These are phyloP conservation scores for Paracoccidioides lutzii DNA, from an alignment of 2,329 filamentous ascomycete genomes.

Conservation along the genomic window DNA sequence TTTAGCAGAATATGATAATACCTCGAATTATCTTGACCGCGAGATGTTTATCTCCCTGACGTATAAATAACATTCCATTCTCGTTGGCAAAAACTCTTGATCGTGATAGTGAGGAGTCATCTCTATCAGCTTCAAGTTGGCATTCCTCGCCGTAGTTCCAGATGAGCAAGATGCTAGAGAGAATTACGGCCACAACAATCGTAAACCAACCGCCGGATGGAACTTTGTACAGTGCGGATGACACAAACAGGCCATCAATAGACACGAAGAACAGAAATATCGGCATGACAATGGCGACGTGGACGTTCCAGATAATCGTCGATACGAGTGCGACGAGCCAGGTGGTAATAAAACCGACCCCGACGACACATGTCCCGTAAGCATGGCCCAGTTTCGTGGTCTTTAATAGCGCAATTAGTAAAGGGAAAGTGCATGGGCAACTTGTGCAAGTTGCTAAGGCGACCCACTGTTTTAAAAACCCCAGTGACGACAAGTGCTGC, in stretches of 20 bases:
- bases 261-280: constrained; percentile 52
- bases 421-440: not conserved
- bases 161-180: constrained; percentile 54
- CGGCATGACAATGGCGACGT: constrained; percentile 46
- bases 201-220: constrained; percentile 71
- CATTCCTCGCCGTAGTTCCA: constrained; percentile 71
- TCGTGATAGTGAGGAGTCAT: constrained; percentile 41
- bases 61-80: constrained; percentile 7
- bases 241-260: constrained; percentile 58
- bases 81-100: constrained; percentile 11
- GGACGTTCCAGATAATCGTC: constrained; percentile 57
- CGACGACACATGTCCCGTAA: constrained; percentile 68
- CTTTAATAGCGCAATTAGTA: constrained; percentile 19
- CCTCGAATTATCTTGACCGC: constrained; percentile 11
- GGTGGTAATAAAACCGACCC: constrained; percentile 67
- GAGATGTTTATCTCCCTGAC: constrained; percentile 7
- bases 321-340: constrained; percentile 61
- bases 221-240: constrained; percentile 57
- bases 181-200: constrained; percentile 47
- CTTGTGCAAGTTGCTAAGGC: not conserved
- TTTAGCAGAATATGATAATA: constrained; percentile 16
- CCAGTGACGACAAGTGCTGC: constrained; percentile 62
- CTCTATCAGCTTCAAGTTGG: constrained; percentile 58
- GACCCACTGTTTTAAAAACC: constrained; percentile 50
- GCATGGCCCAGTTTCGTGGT: constrained; percentile 59